Base-by-base conservation (phyloP, 116 monocot genomes). In the Iris pallida region DNA sequence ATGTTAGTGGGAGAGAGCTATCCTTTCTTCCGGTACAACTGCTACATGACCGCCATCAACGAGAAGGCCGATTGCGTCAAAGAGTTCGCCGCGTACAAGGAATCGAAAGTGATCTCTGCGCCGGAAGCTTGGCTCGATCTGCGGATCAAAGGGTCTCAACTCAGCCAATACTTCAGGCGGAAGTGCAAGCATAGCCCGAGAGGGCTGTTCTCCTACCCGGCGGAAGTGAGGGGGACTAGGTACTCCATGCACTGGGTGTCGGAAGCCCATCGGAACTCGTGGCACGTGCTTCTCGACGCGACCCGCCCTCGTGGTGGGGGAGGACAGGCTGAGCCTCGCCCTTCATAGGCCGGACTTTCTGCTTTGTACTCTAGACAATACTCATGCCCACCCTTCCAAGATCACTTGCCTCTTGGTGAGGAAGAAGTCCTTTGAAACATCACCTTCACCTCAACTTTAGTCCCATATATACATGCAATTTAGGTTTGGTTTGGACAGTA, bases 191-290 rank as follows among this genome's bases (percentile, higher is more conserved):
- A 87, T 30, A 74, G 75, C 55, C 83, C 83, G 4, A 87, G 83
- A 63, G 87, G 87, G 11, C 55, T 87, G 14, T 87, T 87, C 66
- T 53, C 77, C 11, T 87, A 87, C 48, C 83, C 83, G 9, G 87
- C 71, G 0, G 83, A 74, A 64, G 66, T 64, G 11, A 20, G 57
- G 45, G 77, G 80, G 51, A 66, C 68, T 11, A 20, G 75, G 47
- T 75, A 74, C 40, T 83, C 87, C 8, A 82, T 83, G 87, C 87
- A 87, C 18, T 83, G 83, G 83, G 77, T 87, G 2, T 87, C 80
- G 6, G 83, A 87, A 72, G 83, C 83, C 0, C 83, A 77, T 45
- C 65, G 86, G 53, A 82, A 82, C 70, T 77, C 70, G 12, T 86
- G 80, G 82, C 86, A 82, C 45, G 86, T 86, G 43, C 68, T 86